phyloP scores from a whole-genome alignment of 495 filamentous ascomycete genomes.

The Hyaloscypha variabilis region DNA sequence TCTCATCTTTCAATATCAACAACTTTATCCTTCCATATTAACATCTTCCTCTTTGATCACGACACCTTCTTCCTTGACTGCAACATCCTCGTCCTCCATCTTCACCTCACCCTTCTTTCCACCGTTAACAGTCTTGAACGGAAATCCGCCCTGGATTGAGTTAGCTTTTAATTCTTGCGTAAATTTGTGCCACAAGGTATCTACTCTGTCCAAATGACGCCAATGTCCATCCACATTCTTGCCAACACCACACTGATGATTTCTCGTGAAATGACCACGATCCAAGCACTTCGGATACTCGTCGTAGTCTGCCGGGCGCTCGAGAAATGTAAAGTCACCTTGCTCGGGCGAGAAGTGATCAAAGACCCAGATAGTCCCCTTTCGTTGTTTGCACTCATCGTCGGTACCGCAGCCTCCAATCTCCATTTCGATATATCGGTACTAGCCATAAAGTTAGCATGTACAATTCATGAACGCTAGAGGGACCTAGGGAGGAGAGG shows the following conservation, averaged over 20 bases:
- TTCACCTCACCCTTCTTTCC: not conserved
- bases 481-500: too few species aligned
- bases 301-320: not conserved
- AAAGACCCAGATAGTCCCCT: not conserved
- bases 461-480: too few species aligned
- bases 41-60: too few species aligned
- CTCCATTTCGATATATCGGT: not conserved
- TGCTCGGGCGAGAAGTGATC: not conserved
- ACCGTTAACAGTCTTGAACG: not conserved
- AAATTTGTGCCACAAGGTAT: not conserved
- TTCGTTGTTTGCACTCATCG: not conserved
- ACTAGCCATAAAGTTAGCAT: too few species aligned
- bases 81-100: not conserved
- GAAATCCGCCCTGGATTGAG: not conserved
- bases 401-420: not conserved
- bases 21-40: not conserved
- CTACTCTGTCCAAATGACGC: not conserved
- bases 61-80: not conserved
- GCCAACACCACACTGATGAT: not conserved
- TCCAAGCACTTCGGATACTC: not conserved
- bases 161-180: not conserved
- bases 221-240: not conserved
- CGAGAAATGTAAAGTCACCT: not conserved
- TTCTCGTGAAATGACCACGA: not conserved
- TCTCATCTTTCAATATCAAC: not conserved